phyloP scores from a whole-genome alignment of 164 flowering plant species.

The Malania oleifera region DNA sequence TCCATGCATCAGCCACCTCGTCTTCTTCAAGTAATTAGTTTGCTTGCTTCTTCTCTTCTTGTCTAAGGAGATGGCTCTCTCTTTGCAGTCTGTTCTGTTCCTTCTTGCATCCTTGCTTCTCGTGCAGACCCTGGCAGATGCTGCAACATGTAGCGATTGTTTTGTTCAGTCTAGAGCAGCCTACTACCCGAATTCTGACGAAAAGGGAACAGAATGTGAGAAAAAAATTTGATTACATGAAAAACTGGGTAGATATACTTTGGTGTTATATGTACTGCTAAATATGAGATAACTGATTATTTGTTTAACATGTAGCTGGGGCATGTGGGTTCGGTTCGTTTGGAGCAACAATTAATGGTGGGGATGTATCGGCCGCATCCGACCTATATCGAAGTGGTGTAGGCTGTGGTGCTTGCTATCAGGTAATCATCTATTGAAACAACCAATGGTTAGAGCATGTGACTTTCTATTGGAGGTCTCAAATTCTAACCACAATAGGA shows the following conservation, averaged over 20 bases:
- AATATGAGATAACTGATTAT: background rate
- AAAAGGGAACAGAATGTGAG: slow-evolving; percentile 65
- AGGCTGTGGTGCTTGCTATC: slow-evolving; percentile 93
- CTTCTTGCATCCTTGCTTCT: slow-evolving; percentile 25
- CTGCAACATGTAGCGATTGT: slow-evolving; percentile 51
- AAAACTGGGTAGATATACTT: background rate
- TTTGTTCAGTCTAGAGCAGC: slow-evolving; percentile 62
- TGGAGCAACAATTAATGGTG: slow-evolving; percentile 80
- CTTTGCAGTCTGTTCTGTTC: slow-evolving; percentile 18
- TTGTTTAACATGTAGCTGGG: slow-evolving; percentile 42
- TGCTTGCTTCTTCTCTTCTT: background rate
- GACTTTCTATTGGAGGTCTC: background rate
- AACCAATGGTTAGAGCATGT: background rate
- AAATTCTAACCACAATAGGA: background rate
- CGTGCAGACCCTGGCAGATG: slow-evolving; percentile 24
- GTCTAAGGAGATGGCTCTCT: slow-evolving; percentile 47
- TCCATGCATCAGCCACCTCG: slow-evolving; percentile 20
- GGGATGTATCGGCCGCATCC: slow-evolving; percentile 83
- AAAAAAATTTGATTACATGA: background rate
- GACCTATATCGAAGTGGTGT: slow-evolving; percentile 65
- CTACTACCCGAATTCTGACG: slow-evolving; percentile 63
- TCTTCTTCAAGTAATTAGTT: background rate
- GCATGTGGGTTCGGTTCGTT: slow-evolving; percentile 72
- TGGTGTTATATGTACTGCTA: background rate
- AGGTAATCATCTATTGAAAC: slow-evolving; percentile 30